Base-by-base conservation (phyloP, 1,284 basidiomycete genomes). In the Marasmius oreades region DNA sequence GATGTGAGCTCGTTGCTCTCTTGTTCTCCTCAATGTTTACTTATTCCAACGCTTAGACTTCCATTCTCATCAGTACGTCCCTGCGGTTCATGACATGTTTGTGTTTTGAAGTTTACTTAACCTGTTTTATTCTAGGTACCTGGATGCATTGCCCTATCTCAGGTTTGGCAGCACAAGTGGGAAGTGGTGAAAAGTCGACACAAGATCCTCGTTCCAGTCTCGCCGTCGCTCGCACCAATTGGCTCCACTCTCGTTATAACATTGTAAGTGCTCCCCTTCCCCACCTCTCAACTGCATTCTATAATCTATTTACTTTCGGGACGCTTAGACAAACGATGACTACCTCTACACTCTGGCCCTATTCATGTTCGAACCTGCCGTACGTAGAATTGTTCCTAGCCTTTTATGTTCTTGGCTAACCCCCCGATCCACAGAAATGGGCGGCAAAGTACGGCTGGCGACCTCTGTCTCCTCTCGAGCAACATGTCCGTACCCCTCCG, bases 211-310 rank as follows among this genome's bases (percentile, higher is more conserved):
- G 78, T 12, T 73, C 72, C 4, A 73, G 69, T 58, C 72, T 81
- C 42, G 75, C 78, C 3, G 60, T 80, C 1, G 76, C 79, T 0
- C 69, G 78, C 16, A 65, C 69, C 1, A 81, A 80, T 57, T 79
- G 73, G 69, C 59, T 81, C 6, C 79, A 81, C 70, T 69, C 71
- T 0, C 69, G 70, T 33, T 77, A 77, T 59, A 69, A 70, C 11
- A 78, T 79, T 42, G 77, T 79, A 58, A 24, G 73, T n/a, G n/a
- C n/a, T n/a, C n/a, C n/a, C n/a, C 62, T 2, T 3, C 26, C 22
- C 23, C 23, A 23, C 11, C 22, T 36, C n/a, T 22, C 12, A 16
- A 23, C 34, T 14, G 18, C 5, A 2, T 26, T 36, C 10, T n/a
- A n/a, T n/a, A n/a, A 31, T 43, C 12, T 12, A 28, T 24, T 51